Evolutionary conservation across 306 rosid species (phyloP), one percentile per base, ranked within the genome.

Genomic region (Albizia julibrissin): DNA sequence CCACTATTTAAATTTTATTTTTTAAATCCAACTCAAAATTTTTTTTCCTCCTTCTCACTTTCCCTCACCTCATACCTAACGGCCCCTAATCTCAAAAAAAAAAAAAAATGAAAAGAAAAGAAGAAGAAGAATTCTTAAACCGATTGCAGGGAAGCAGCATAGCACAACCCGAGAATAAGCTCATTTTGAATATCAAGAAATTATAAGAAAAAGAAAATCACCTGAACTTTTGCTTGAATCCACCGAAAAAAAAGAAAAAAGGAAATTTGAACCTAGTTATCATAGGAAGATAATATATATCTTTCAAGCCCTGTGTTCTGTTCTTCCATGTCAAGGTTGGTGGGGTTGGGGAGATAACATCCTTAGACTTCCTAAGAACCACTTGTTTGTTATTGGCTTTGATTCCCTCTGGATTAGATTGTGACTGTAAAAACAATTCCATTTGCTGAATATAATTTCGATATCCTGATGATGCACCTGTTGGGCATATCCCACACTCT

Each of bases 401-500:
- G 26, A 8, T n/a, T 56, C 27, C 62, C 3, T 18, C 4, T 2
- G 26, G 21, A 67, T 21, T 18, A 19, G 46, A 21, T 34, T 67
- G 22, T 67, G 72, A 34, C 40, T 39, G 40, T 16, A 39, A 13
- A 26, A 19, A 70, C 70, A 40, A 22, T 40, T 39, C 70, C 65
- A 58, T n/a, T 22, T 58, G 31, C 21, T 58, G 24, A n/a, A 58
- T 58, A 58, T n/a, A 58, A 58, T 22, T 58, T 58, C 65, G 31
- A 58, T 58, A 58, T 10, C 31, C 31, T 24, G 52, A 58, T 24
- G 52, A 58, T 7, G 52, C 54, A 59, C 43, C 26, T 40, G 65
- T 76, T 15, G 31, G 70, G 40, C 79, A 76, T 33, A 76, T 21
- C 29, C 80, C 72, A 61, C 58, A 76, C 71, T 29, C 71, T 10